Base-by-base conservation (phyloP, 1,284 basidiomycete genomes). In the Leccinum pallidistipes region DNA sequence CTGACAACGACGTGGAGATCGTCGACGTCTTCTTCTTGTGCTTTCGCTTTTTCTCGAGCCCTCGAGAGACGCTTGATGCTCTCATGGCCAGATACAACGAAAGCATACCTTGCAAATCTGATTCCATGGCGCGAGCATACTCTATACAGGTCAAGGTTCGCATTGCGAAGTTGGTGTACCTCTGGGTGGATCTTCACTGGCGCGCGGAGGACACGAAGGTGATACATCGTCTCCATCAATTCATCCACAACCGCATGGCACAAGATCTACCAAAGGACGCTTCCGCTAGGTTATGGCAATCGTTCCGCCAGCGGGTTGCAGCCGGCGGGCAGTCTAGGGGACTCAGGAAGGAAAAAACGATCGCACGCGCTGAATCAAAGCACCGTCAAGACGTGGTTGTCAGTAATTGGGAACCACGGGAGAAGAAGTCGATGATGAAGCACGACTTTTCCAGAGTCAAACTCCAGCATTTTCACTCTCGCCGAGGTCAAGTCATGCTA, bases 101-200 rank as follows among this genome's bases (percentile, higher is more conserved):
- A 59, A 58, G 59, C 4, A 66, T 74, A 9, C 70, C 76, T 0
- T 57, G 56, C 9, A 62, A 62, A n/a, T 68, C 74, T 21, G 65
- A 70, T 31, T 74, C 74, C 21, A 81, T 86, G 61, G 66, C 76
- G 29, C 74, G 74, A 6, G 71, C 81, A 10, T 74, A 79, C 52
- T 78, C 84, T 9, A 74, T 81, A 45, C 83, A 84, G 3, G 80
- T 89, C 21, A 86, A 86, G 53, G 76, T 89, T 56, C 81, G 89
- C 12, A 81, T 93, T 12, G 84, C 85, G 55, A 87, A 86, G 66
- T 71, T 90, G 32, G 71, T 95, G 63, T 82, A 87, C 67, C 78
- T 82, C 16, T 96, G 94, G 94, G 79, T 94, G 34, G 85, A 90
- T 64, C 77, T 81, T 53, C 86, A 93, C 73, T 95, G 92, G 92